A percentile compares a stretch with the other conserved stretches of the same genome.
Evolutionary conservation across 2,329 filamentous ascomycete genomes (phyloP).

Genomic region (Scortechinia acanthostroma): DNA sequence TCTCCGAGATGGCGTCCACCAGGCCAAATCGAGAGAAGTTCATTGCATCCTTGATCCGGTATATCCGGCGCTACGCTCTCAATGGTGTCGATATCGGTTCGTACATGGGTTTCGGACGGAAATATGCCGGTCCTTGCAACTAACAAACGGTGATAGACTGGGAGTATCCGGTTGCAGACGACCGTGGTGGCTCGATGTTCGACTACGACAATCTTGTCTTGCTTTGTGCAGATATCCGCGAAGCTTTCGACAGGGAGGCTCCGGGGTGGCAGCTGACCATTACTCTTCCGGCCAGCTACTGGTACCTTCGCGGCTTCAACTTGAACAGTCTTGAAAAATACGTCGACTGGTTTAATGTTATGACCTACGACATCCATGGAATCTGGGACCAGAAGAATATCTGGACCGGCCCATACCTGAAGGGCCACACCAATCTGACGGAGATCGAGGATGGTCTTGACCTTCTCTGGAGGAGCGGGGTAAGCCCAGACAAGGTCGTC

Average conservation of each 20-base stretch:
- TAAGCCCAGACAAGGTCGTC: conserved; percentile 4
- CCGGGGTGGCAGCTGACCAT: no score
- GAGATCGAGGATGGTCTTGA: conserved; percentile 7
- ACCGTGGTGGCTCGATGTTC: conserved; percentile 9
- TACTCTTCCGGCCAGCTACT: conserved; percentile 8
- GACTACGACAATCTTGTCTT: no score
- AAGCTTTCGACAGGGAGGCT: no score
- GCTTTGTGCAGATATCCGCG: no score
- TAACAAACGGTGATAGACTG: no score
- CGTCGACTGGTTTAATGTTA: conserved; percentile 6
- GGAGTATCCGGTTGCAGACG: conserved; percentile 9
- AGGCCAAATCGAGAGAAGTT: not conserved
- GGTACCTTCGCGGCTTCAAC: conserved; percentile 8
- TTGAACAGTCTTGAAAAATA: conserved; percentile 3
- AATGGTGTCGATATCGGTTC: conserved; percentile 5
- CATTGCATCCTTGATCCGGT: not conserved
- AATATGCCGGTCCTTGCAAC: no score
- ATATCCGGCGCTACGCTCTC: not conserved
- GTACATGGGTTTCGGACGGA: no score
- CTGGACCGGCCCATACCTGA: conserved; percentile 4
- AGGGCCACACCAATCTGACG: conserved; percentile 10
- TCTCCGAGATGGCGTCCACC: not conserved
- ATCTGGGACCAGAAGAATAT: conserved; percentile 6
- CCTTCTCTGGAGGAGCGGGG: conserved; percentile 4
- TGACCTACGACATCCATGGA: conserved; percentile 9